Percentiles rank a stretch among this genome's conserved stretches.
Conservation (phyloP, 2,329 filamentous ascomycete genomes). For the Neonectria neomacrospora region DNA sequence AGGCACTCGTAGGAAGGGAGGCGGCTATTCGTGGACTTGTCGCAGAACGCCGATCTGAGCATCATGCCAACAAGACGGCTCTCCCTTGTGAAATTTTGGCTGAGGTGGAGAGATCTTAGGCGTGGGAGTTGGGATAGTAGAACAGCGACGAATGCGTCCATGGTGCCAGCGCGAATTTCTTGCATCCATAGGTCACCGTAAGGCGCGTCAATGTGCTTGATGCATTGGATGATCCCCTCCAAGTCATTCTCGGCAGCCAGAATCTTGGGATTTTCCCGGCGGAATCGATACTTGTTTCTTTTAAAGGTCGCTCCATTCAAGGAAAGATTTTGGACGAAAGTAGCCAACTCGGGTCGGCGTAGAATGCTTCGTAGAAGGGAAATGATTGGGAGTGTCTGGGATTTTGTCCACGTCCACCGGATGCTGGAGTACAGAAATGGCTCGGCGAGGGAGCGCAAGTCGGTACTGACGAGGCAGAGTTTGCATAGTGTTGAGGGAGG, state of each 20-base stretch:
- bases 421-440: not conserved
- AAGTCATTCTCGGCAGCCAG: not conserved
- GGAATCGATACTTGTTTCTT: not conserved
- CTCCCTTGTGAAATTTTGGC: not conserved
- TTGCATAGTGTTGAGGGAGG: not conserved
- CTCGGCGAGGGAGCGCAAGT: not conserved
- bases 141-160: not conserved
- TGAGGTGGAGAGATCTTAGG: not conserved
- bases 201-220: not conserved
- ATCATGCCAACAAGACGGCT: not conserved
- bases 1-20: not conserved
- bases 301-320: not conserved
- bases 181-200: not conserved
- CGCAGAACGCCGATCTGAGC: not conserved
- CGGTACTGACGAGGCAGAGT: not conserved
- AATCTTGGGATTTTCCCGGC: not conserved
- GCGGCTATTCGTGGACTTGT: not conserved
- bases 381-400: not conserved
- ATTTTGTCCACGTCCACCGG: not conserved
- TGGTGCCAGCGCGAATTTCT: not conserved
- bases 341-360: not conserved
- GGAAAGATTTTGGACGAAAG: not conserved
- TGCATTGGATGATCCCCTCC: not conserved
- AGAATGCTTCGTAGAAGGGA: not conserved
- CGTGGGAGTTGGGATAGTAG: not conserved